Base-by-base conservation (phyloP, 768 basidiomycete genomes). In the Boletus edulis region DNA sequence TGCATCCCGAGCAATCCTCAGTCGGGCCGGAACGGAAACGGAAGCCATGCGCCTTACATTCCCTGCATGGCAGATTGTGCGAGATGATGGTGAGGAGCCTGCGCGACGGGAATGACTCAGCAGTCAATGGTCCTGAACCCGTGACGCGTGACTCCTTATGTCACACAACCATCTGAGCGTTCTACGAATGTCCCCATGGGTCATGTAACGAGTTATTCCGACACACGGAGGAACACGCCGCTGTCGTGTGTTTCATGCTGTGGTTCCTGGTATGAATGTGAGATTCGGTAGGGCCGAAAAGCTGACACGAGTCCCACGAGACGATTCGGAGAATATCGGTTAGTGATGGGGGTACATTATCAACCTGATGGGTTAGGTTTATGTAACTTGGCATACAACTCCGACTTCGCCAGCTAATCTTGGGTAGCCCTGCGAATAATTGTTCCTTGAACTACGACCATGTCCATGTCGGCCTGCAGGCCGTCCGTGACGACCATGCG, bases 391-490 rank as follows among this genome's bases (percentile, higher is more conserved):
- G 38, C 40, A 29, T 40, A 39, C 49, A 51, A 59, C 58, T 53
- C 54, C 52, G 57, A 45, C 46, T 39, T 51, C 20, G 14, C 37
- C 34, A 50, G n/a, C 24, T n/a, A 48, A 45, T 43, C 48, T 57
- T 42, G 31, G 34, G 34, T 22, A 27, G 15, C 46, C 62, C 46
- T 63, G 61, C 51, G 64, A 61, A 63, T 17, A 59, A 37, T 54
- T 31, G 48, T 55, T 48, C 49, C 62, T 67, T 64, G 53, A 66
- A 62, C 62, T 47, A 53, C 59, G 32, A 67, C 56, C 60, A 71
- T 70, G 65, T 54, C 67, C 54, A 60, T 71, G 57, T 60, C 63
- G 67, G 69, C 66, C 61, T 62, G 64, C 41, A 62, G 63, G 67
- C 55, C 69, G 67, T 59, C 66, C 47, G 55, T 52, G 57, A 49